Conservation (phyloP, 768 basidiomycete species). For the Zangia roseola region DNA sequence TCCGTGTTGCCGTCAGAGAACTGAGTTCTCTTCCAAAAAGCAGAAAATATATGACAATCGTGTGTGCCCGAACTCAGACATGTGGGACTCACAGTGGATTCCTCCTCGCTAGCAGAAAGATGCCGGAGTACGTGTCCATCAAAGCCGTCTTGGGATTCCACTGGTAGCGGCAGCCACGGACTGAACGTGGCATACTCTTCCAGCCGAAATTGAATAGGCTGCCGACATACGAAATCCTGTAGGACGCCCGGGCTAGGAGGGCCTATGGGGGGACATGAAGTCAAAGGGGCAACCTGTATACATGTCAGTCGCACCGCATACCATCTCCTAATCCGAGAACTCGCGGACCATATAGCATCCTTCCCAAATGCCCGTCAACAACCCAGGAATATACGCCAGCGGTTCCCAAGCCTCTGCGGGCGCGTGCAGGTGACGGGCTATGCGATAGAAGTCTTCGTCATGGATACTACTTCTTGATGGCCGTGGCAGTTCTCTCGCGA, state of each 20-base stretch:
- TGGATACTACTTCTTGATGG: slow-evolving; percentile 33
- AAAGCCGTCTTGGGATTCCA: slow-evolving; percentile 18
- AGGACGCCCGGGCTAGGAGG: slow-evolving; percentile 6
- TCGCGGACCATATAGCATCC: slow-evolving; percentile 54
- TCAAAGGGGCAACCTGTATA: slow-evolving; percentile 28
- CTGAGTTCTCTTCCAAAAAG: slow-evolving; percentile 18
- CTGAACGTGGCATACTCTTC: slow-evolving; percentile 44
- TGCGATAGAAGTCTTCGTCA: slow-evolving; percentile 40
- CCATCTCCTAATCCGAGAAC: slow-evolving; percentile 16
- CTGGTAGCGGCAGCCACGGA: slow-evolving; percentile 36
- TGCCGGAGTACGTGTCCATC: slow-evolving; percentile 24
- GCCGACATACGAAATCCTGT: slow-evolving; percentile 42
- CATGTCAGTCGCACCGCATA: slow-evolving; percentile 15
- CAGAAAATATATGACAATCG: slow-evolving; percentile 21
- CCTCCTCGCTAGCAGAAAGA: slow-evolving; percentile 19
- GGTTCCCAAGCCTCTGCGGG: slow-evolving; percentile 23
- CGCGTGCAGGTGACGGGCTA: slow-evolving; percentile 17
- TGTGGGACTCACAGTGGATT: slow-evolving; percentile 24
- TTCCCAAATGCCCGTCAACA: slow-evolving; percentile 59
- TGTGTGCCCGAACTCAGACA: slow-evolving; percentile 5
- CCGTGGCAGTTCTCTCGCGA: slow-evolving; percentile 31
- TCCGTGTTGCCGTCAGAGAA: slow-evolving; percentile 29
- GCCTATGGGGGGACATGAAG: slow-evolving; percentile 14
- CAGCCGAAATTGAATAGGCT: slow-evolving; percentile 50
- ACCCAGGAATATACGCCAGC: slow-evolving; percentile 41